Conservation (phyloP, 2,329 filamentous ascomycete genomes). For the Arachnopeziza araneosa region DNA sequence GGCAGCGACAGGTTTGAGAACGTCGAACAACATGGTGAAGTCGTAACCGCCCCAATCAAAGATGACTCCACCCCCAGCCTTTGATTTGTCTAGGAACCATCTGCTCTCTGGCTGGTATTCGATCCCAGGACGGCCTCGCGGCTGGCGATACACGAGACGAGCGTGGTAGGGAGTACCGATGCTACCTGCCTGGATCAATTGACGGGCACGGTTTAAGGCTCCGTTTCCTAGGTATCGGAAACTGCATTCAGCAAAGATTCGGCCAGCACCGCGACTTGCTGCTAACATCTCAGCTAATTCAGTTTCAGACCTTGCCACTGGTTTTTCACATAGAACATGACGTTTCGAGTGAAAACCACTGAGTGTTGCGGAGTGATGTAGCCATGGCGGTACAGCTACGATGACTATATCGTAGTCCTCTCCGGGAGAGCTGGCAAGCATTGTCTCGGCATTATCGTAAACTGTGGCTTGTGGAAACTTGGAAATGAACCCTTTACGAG, state of each 20-base stretch:
- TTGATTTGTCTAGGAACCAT: neutral
- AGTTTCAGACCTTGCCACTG: neutral
- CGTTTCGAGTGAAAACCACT: neutral
- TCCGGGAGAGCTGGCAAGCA: neutral
- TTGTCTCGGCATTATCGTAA: neutral
- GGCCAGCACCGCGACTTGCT: neutral
- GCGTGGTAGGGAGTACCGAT: neutral
- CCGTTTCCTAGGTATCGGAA: neutral
- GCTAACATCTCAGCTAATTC: neutral
- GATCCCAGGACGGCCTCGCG: neutral
- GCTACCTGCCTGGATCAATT: neutral
- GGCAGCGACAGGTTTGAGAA: neutral
- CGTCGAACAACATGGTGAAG: neutral
- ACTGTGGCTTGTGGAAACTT: neutral
- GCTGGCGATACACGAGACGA: neutral
- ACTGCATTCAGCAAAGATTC: neutral
- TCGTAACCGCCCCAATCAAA: neutral
- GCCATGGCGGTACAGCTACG: neutral
- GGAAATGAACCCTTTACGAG: neutral
- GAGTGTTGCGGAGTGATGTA: neutral
- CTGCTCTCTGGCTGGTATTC: neutral
- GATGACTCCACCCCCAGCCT: neutral
- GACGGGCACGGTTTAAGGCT: neutral
- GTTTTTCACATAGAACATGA: neutral
- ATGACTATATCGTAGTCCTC: neutral